Evolutionary conservation across 805 yeast species (phyloP).

Genomic region (Saccharomycopsis schoenii): DNA sequence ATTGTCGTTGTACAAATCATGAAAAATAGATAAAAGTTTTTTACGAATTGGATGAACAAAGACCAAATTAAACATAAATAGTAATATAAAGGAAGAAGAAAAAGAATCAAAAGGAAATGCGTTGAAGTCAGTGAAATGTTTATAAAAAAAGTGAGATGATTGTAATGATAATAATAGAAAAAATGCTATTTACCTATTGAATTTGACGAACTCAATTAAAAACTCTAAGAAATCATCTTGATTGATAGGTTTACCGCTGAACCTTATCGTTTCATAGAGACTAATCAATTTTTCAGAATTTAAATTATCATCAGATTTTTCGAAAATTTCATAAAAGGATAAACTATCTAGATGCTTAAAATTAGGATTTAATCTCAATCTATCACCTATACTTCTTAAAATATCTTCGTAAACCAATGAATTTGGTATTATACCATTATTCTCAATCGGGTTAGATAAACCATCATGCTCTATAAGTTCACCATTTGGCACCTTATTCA

Average conservation of each 20-base stretch:
- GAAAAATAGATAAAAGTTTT: too few species aligned
- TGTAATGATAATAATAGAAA: not conserved
- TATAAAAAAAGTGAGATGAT: not conserved
- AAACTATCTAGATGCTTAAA: not conserved
- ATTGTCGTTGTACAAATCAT: too few species aligned
- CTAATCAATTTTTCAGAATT: slow-evolving; percentile 4
- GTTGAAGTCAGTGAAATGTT: not conserved
- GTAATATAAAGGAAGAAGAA: not conserved
- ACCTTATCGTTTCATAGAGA: slow-evolving; percentile 14
- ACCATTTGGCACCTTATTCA: not conserved
- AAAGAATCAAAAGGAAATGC: not conserved
- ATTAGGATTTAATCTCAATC: slow-evolving; percentile 2
- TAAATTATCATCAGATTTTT: not conserved
- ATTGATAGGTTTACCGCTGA: slow-evolving; percentile 11
- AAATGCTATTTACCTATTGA: not conserved
- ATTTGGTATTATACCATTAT: slow-evolving; percentile 13
- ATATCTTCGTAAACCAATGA: slow-evolving; percentile 17
- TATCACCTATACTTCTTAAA: slow-evolving; percentile 12
- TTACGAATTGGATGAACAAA: not conserved
- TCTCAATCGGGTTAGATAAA: slow-evolving; percentile 12
- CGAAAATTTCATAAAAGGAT: slow-evolving; percentile 12
- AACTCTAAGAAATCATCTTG: slow-evolving; percentile 16
- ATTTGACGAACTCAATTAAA: slow-evolving; percentile 13
- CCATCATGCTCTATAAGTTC: slow-evolving; percentile 15
- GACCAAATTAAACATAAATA: not conserved